These are phyloP conservation scores for Clitopilus passeckerianus DNA, from an alignment of 768 basidiomycete genomes.

Conservation along the genomic window DNA sequence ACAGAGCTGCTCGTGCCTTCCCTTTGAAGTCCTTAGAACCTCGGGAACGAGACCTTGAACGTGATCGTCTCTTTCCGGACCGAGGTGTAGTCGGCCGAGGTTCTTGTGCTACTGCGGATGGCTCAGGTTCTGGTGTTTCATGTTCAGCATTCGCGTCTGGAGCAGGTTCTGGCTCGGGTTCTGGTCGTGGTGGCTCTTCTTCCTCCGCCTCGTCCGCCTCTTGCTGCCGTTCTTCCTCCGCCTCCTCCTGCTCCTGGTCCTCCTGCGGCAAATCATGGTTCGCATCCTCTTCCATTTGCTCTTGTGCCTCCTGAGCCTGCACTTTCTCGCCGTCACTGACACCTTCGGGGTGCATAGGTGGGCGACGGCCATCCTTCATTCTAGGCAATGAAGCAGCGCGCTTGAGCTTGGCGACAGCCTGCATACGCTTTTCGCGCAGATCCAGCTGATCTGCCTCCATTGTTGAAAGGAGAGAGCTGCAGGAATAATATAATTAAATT, in stretches of 20 bases:
- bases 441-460: slow-evolving; percentile 48
- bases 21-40: slow-evolving; percentile 71
- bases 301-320: slow-evolving; percentile 30
- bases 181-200: slow-evolving; percentile 33
- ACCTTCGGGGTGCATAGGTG: slow-evolving; percentile 80
- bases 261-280: slow-evolving; percentile 7
- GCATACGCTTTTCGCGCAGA: slow-evolving; percentile 73
- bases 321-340: slow-evolving; percentile 78
- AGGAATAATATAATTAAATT: slow-evolving; percentile 5
- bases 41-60: slow-evolving; percentile 77
- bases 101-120: slow-evolving; percentile 31
- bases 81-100: slow-evolving; percentile 33
- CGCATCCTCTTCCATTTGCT: slow-evolving; percentile 23
- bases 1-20: slow-evolving; percentile 47
- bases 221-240: slow-evolving; percentile 12
- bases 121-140: slow-evolving; percentile 23
- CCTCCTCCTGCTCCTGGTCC: slow-evolving; percentile 6
- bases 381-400: slow-evolving; percentile 88
- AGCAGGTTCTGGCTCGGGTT: slow-evolving; percentile 14
- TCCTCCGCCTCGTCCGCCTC: slow-evolving; percentile 19
- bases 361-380: slow-evolving; percentile 86
- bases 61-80: slow-evolving; percentile 56
- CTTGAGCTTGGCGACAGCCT: slow-evolving; percentile 85
- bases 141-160: background rate
- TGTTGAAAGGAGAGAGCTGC: slow-evolving; percentile 9